Base-by-base conservation (phyloP, 495 filamentous ascomycete genomes). In the Xylaria nigripes region DNA sequence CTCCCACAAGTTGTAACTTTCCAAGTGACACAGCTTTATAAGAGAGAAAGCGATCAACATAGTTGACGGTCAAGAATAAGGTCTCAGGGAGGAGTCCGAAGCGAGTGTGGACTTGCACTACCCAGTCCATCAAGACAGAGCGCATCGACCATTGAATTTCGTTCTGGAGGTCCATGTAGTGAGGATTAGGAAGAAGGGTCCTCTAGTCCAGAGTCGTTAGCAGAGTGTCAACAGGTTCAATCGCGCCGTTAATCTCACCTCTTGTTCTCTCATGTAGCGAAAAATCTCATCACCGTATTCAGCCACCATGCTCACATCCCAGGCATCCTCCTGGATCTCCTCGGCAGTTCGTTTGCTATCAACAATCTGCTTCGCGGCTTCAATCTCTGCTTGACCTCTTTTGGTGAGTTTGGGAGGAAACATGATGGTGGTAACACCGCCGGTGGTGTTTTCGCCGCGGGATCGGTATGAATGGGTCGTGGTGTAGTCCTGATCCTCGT, bases 131-230 rank as follows among this genome's bases (percentile, higher is more conserved):
- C 49, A 98, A 82, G 42, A 97, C 89, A 9, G 92, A 83, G 43
- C 93, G 89, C 92, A 96, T 96, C 0, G 92, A 95, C 94, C 94
- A 97, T 68, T 95, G 89, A 51, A 98, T 92, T 68, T 97, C 91
- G n/a, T 84, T 82, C 67, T 98, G 93, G 48, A 86, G 84, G 46
- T 95, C 89, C 94, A 98, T 97, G 74, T 98, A 98, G 61, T 91
- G 81, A 2, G 87, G 76, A 63, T 91, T 87, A 0, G 93, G 93
- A 40, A 89, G 71, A 80, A 97, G 85, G 40, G 78, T 79, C 55
- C 80, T 80, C 90, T 95, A 60, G 10, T 22, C 40, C 9, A 18
- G 16, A 16, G 6, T 10, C 30, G 24, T 54, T 54, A 54, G 51
- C n/a, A 40, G 16, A 27, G 23, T 8, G 30, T 22, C 29, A 21